Conservation (phyloP, 2,329 filamentous ascomycete species). For the Aspergillus neoniger region DNA sequence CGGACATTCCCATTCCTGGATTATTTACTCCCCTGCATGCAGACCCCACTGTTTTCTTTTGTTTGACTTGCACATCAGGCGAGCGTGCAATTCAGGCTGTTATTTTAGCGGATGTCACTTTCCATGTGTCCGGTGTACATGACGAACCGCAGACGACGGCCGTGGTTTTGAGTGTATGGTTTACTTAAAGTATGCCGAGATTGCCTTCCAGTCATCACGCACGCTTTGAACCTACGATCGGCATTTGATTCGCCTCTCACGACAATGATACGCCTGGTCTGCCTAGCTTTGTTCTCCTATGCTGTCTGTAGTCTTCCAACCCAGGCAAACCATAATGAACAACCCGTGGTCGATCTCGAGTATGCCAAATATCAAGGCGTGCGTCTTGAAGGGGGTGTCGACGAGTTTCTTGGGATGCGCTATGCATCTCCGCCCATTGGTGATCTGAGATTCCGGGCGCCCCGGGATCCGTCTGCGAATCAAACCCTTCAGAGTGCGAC, state of each 20-base stretch:
- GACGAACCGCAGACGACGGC: background rate
- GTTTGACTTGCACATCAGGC: background rate
- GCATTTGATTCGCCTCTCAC: background rate
- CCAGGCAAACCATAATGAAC: background rate
- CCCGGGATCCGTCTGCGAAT: constrained; percentile 56
- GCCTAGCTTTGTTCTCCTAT: background rate
- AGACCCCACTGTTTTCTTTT: background rate
- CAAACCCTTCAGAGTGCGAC: constrained; percentile 52
- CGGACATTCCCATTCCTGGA: background rate
- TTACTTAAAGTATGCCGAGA: no score
- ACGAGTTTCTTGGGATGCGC: constrained; percentile 70
- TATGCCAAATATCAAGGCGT: constrained; percentile 66
- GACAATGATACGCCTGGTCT: background rate
- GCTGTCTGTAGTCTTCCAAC: background rate
- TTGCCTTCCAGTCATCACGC: background rate
- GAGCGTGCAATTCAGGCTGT: background rate
- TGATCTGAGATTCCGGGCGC: constrained; percentile 63
- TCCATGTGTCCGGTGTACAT: background rate
- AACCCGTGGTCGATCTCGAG: constrained; percentile 56
- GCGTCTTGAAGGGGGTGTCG: constrained; percentile 56
- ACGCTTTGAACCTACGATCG: background rate
- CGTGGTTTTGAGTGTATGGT: no score
- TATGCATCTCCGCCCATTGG: constrained; percentile 69
- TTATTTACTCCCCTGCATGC: background rate
- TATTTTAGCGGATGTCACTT: no score